Evolutionary conservation across 768 basidiomycete species (phyloP), one percentile per base, ranked within the genome.

Genomic region (Podaxis carcinomalis): DNA sequence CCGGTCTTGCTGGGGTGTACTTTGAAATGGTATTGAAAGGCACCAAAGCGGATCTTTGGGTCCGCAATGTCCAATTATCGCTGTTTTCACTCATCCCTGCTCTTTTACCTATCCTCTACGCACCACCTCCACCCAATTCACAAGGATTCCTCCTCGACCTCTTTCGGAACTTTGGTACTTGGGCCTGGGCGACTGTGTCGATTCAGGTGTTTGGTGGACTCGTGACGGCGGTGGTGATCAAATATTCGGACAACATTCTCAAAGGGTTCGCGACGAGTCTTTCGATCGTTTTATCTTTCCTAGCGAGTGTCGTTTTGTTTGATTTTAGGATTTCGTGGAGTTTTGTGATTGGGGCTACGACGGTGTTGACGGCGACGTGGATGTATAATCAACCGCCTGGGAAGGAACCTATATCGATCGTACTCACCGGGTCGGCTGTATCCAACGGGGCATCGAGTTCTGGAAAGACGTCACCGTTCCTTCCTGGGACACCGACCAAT

Each of bases 261-360:
- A 96, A 97, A 71, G 96, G 96, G n/a, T 99, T 99, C 68, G 96
- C 96, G 4, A 99, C 96, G 1, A 90, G 87, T 64, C 81, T 98
- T 46, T 91, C 90, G 63, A 99, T 98, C 75, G 87, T 98, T 59
- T 77, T 98, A 42, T 95, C 94, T 55, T 99, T 96, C 85, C 83
- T 96, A 62, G 93, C 95, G 1, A 92, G 90, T 49, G 93, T 98
- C 64, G 84, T 84, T 32, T 82, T 98, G 49, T 99, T 99, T 77
- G 83, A 92, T 69, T 97, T 96, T 73, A 77, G 79, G 37, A 91
- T 98, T 70, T 96, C 96, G 2, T 81, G 85, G 10, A 84, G 88
- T 1, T 98, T 99, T 74, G 69, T 97, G 64, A 79, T 95, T 35
- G 96, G 96, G 13, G 85, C 93, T 1, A 79, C 85, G 1, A 89